Evolutionary conservation across 2,329 filamentous ascomycete genomes (phyloP).

Genomic region (Stagonosporopsis chrysanthemi): DNA sequence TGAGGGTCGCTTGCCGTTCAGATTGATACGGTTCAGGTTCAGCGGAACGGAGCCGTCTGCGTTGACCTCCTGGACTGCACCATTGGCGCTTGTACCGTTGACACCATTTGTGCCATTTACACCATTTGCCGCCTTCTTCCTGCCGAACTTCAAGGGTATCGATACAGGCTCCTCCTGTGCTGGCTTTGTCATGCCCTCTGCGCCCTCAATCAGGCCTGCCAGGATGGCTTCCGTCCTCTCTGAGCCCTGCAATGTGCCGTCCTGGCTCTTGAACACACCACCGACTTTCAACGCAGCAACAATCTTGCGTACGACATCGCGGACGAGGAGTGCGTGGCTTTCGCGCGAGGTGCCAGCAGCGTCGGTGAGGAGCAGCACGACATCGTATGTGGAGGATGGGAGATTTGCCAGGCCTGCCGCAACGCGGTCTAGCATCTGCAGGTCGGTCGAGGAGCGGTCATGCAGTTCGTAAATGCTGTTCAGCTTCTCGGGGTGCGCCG

Average conservation of each 20-base stretch:
- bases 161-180: slow-evolving; percentile 65
- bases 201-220: slow-evolving; percentile 74
- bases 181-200: slow-evolving; percentile 76
- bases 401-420: slow-evolving; percentile 81
- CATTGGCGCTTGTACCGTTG: slow-evolving; percentile 30
- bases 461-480: slow-evolving; percentile 73
- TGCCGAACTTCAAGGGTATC: slow-evolving; percentile 70
- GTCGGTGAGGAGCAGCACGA: slow-evolving; percentile 83
- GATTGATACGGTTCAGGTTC: slow-evolving; percentile 37
- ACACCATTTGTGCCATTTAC: slow-evolving; percentile 25
- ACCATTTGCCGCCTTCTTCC: slow-evolving; percentile 62
- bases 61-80: slow-evolving; percentile 32
- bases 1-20: slow-evolving; percentile 55
- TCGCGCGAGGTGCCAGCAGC: slow-evolving; percentile 70
- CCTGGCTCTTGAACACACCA: slow-evolving; percentile 73
- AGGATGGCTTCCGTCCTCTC: slow-evolving; percentile 82
- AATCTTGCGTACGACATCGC: slow-evolving; percentile 72
- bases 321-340: slow-evolving; percentile 68
- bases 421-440: slow-evolving; percentile 97
- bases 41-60: slow-evolving; percentile 49
- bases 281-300: slow-evolving; percentile 75
- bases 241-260: slow-evolving; percentile 63
- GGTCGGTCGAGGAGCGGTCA: slow-evolving; percentile 79
- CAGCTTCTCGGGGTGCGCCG: slow-evolving; percentile 82
- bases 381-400: slow-evolving; percentile 78